Evolutionary conservation across 805 yeast species (phyloP), one percentile per base, ranked within the genome.

Genomic region (Hanseniaspora valbyensis): DNA sequence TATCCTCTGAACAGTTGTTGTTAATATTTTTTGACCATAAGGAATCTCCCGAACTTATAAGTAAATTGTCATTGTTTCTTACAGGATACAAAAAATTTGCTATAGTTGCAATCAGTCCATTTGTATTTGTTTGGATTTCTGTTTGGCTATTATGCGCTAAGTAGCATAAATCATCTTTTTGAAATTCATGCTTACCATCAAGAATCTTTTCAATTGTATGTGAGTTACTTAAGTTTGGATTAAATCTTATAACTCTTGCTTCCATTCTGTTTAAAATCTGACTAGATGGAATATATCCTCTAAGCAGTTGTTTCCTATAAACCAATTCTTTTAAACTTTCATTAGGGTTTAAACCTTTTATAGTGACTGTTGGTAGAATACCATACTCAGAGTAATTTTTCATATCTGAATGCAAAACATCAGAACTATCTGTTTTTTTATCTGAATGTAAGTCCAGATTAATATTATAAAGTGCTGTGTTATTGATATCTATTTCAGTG

Each of bases 211-310:
- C 14, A 4, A 44, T 10, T 2, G 40, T 14, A 19, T 34, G 41
- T 4, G 28, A 36, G 4, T 34, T 36, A 18, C 21, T 26, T 14
- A 36, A n/a, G 25, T 34, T 34, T 44, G 49, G 33, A 18, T 44
- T 44, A 19, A 34, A 44, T 28, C 41, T 34, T 5, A 44, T 26
- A 6, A 44, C 18, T 19, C 34, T 36, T 5, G 32, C 19, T 36
- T 44, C 49, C 41, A 44, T 44, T 19, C 21, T 44, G 24, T 36
- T 44, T 19, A 44, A 7, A 16, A 44, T 13, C 6, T 37, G 32
- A 36, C 33, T 44, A 3, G 49, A 6, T 10, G 41, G 41, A 19
- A 24, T 21, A 13, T 25, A 36, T 2, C 41, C 41, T 44, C 49
- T 34, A 4, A 44, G 13, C 18, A 19, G 18, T 10, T 44, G 49